Evolutionary conservation across 768 basidiomycete genomes (phyloP).

Genomic region (Scleroderma bovista): DNA sequence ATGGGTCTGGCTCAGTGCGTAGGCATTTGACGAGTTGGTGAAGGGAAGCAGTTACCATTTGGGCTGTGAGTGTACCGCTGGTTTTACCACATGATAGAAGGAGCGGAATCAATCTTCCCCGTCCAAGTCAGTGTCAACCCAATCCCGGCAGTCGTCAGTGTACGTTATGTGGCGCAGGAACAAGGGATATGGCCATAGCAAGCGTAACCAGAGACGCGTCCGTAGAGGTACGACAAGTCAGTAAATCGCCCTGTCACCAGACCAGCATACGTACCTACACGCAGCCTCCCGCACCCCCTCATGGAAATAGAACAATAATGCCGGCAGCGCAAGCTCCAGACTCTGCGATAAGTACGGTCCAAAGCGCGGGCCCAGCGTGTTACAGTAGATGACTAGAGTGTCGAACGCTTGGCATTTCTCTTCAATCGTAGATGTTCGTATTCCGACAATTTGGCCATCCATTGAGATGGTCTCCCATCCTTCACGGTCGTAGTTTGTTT

Average conservation of each 20-base stretch:
- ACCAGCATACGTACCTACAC: slow-evolving; percentile 49
- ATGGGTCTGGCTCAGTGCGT: slow-evolving; percentile 62
- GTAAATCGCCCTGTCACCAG: background rate
- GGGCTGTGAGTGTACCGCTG: slow-evolving; percentile 56
- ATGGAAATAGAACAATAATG: slow-evolving; percentile 73
- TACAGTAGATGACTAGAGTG: slow-evolving; percentile 77
- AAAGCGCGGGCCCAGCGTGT: slow-evolving; percentile 59
- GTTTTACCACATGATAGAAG: slow-evolving; percentile 63
- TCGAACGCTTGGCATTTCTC: slow-evolving; percentile 88
- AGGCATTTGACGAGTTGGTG: slow-evolving; percentile 59
- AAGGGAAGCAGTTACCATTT: slow-evolving; percentile 67
- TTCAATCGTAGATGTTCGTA: slow-evolving; percentile 75
- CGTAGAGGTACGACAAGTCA: background rate
- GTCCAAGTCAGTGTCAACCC: background rate
- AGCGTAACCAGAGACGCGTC: background rate
- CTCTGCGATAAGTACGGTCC: slow-evolving; percentile 68
- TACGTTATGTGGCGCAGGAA: no score
- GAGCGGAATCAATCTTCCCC: slow-evolving; percentile 74
- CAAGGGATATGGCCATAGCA: no score
- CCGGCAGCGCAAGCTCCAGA: slow-evolving; percentile 67
- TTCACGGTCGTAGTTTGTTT: slow-evolving; percentile 52
- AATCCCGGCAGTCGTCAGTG: background rate
- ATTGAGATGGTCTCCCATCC: slow-evolving; percentile 77
- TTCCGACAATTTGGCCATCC: slow-evolving; percentile 72
- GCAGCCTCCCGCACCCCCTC: slow-evolving; percentile 78